A percentile compares a stretch with the other conserved stretches of the same genome.
Evolutionary conservation across 208 protist species (phyloP).

Genomic region (Acanthamoeba lenticulata): DNA sequence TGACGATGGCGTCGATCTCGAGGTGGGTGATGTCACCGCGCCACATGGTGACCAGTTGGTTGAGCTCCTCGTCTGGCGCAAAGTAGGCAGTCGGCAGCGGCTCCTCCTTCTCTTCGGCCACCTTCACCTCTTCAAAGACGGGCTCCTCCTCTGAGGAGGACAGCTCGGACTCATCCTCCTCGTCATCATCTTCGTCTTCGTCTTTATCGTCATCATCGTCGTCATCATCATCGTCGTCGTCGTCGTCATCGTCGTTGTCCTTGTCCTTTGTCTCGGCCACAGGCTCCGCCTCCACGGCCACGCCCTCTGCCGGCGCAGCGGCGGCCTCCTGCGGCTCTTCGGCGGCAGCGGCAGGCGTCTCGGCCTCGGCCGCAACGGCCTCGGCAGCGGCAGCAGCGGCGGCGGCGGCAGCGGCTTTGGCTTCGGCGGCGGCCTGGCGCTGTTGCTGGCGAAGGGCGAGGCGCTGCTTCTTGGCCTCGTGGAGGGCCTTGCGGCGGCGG

Average conservation of each 20-base stretch:
- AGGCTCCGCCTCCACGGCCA: not conserved
- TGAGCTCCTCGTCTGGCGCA: constrained; percentile 50
- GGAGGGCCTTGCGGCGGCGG: not conserved
- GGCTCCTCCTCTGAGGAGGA: not conserved
- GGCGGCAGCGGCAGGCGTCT: not conserved
- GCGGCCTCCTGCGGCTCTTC: not conserved
- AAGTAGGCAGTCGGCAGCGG: not conserved
- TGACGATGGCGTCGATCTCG: constrained; percentile 84
- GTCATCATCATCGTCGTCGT: not conserved
- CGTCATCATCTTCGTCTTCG: not conserved
- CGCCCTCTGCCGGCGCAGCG: not conserved
- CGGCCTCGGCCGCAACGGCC: not conserved
- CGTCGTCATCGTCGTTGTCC: not conserved
- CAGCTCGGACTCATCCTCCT: not conserved
- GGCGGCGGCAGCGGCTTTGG: not conserved
- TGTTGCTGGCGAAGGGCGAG: not conserved
- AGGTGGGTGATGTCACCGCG: constrained; percentile 75
- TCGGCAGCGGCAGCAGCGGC: not conserved
- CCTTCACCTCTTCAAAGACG: not conserved
- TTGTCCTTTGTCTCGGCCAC: not conserved
- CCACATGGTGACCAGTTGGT: constrained; percentile 67
- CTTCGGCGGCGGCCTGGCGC: not conserved
- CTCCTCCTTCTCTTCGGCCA: not conserved
- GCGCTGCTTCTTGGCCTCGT: not conserved
- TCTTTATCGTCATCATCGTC: not conserved